Base-by-base conservation (phyloP, 345 rosid species). In the Pugionium dolabratum region DNA sequence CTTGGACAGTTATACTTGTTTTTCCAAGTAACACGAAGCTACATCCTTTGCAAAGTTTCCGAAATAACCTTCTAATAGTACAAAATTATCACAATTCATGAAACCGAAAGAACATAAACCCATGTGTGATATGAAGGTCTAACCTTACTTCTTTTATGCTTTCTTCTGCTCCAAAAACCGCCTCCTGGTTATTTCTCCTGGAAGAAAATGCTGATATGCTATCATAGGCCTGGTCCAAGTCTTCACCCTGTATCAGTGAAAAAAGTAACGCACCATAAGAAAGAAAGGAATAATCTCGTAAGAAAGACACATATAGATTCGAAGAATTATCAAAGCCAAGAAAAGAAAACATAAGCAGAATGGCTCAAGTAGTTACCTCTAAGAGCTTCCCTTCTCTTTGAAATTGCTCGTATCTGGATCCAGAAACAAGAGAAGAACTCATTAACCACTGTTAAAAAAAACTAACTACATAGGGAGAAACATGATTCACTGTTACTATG, bases 161-260 rank as follows among this genome's bases (percentile, higher is more conserved):
- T 81, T 88, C 99, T 79, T 88, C 96, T 1, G 97, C 84, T 42
- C 99, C 99, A 60, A 94, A 94, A 62, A 90, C 96, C 0, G 92
- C 97, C 77, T 90, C 99, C 79, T 90, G 95, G 53, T 90, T 75
- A 71, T 88, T 95, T 67, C 88, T 83, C 75, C 96, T 75, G 1
- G 89, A 81, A 10, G 97, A 88, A 76, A 94, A 94, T 8, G 95
- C 92, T 7, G 97, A 94, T 63, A 94, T 90, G 78, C 97, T 93
- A 75, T 85, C 99, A 72, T 76, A 93, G 36, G 99, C 99, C 63
- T 78, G 90, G 48, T 90, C 99, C 78, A 94, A 82, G 71, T 94
- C 99, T 44, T 85, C 95, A 2, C 99, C 96, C 97, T 94, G 64
- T 52, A 47, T 18, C 36, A 30, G 47, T 53, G 30, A 55, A 66